Conservation (phyloP, 2,329 filamentous ascomycete genomes). For the Dothistroma pini region DNA sequence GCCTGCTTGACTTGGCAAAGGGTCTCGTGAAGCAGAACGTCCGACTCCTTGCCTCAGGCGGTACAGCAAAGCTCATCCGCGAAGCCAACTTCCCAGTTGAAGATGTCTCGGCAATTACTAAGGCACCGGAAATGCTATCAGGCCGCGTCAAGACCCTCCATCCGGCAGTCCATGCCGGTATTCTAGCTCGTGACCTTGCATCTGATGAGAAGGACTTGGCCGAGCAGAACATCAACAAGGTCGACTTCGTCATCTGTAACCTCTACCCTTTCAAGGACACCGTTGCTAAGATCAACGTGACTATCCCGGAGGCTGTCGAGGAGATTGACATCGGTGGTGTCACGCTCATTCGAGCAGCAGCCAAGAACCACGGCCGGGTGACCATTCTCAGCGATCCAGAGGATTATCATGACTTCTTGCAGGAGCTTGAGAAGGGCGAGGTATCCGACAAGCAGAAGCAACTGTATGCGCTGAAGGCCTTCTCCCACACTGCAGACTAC, state of each 20-base stretch:
- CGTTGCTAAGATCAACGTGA: slow-evolving; percentile 94
- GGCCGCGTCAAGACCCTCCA: slow-evolving; percentile 94
- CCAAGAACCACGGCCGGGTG: slow-evolving; percentile 95
- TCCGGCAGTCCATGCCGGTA: slow-evolving; percentile 71
- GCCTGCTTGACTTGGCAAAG: slow-evolving; percentile 86
- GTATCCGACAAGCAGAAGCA: slow-evolving; percentile 82
- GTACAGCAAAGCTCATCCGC: slow-evolving; percentile 92
- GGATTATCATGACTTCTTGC: slow-evolving; percentile 92
- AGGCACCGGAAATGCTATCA: slow-evolving; percentile 91
- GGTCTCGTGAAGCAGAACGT: slow-evolving; percentile 86
- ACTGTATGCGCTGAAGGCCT: slow-evolving; percentile 91
- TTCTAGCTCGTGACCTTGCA: slow-evolving; percentile 88
- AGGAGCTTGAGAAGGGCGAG: slow-evolving; percentile 81
- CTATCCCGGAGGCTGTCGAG: slow-evolving; percentile 92
- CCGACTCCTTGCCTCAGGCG: slow-evolving; percentile 88
- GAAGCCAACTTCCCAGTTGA: slow-evolving; percentile 95
- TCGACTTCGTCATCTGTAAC: slow-evolving; percentile 95
- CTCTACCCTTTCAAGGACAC: slow-evolving; percentile 99
- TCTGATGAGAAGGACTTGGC: slow-evolving; percentile 96
- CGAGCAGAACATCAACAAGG: slow-evolving; percentile 90
- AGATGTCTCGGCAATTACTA: slow-evolving; percentile 94
- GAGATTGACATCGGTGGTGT: slow-evolving; percentile 99
- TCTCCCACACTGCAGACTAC: slow-evolving; percentile 97
- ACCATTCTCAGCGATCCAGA: slow-evolving; percentile 92
- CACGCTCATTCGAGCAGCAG: slow-evolving; percentile 90